Base-by-base conservation (phyloP, 495 filamentous ascomycete genomes). In the Recurvomyces mirabilis region DNA sequence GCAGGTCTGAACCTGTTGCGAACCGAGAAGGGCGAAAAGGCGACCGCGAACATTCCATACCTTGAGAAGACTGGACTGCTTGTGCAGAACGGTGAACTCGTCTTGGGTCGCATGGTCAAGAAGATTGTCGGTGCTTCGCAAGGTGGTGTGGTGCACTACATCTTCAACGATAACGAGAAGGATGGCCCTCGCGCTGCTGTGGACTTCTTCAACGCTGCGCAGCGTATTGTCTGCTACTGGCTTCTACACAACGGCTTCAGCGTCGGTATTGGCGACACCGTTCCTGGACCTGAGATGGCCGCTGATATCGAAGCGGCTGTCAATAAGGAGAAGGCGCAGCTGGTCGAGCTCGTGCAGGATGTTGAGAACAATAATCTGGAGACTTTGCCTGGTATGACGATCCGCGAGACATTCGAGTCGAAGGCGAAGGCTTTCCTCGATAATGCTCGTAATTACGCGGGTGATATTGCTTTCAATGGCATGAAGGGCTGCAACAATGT, bases 221-320 rank as follows among this genome's bases (percentile, higher is more conserved):
- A 99, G 63, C 77, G 81, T 13, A 87, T 96, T 29, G 81, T 96
- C 48, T 86, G 85, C 58, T 94, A 95, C 64, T 96, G 91, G 91
- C 74, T 99, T 10, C 69, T 96, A n/a, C 93, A 99, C 64, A 82
- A 95, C 58, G 91, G 91, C 33, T 91, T 93, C 66, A 94, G 86
- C 64, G 95, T 99, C 49, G 91, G 91, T 65, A 96, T 99, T 49
- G 91, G 91, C 64, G 91, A 99, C 60, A 96, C 93, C 0, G 89
- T 99, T 61, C 91, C 91, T 4, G 89, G 96, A 58, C 69, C 71
- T 30, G 61, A 61, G 1, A 95, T 89, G 13, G 89, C 93, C 43
- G 66, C 74, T n/a, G 74, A 78, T 55, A 87, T 99, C 37, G 76
- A 91, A 51, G 71, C 75, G 1, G 79, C 82, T 30, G 84, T 99